Percentiles rank a stretch among this genome's conserved stretches.
phyloP scores from a whole-genome alignment of 2,329 filamentous ascomycete species.

The Talaromyces amestolkiae region DNA sequence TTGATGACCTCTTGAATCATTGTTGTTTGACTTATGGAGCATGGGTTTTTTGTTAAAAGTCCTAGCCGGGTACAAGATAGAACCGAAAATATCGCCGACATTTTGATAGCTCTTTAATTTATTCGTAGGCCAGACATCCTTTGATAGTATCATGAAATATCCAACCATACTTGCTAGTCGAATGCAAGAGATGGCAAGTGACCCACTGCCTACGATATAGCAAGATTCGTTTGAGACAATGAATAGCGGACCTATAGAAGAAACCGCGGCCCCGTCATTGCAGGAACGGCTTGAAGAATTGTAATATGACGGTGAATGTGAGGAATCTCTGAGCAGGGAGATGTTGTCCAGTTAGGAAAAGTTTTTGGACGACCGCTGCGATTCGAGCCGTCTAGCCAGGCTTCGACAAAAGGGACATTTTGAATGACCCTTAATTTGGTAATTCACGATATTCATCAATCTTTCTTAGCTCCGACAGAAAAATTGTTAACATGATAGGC shows the following conservation, averaged over 20 bases:
- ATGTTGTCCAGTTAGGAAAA: conserved; percentile 26
- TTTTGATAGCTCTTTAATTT: conserved; percentile 39
- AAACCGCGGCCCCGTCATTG: conserved; percentile 25
- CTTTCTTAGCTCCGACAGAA: neutral
- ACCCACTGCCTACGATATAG: conserved; percentile 39
- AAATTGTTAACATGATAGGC: no score
- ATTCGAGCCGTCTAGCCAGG: conserved; percentile 30
- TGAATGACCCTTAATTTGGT: conserved; percentile 26
- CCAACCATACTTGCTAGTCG: conserved; percentile 33
- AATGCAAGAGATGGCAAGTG: conserved; percentile 37
- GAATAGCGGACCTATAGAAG: conserved; percentile 20
- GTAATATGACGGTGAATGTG: conserved; percentile 36
- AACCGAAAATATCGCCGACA: conserved; percentile 19
- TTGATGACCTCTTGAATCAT: conserved; percentile 36
- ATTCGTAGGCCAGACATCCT: conserved; percentile 38
- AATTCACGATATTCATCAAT: neutral
- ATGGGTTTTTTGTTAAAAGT: conserved; percentile 37
- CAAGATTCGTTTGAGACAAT: conserved; percentile 29
- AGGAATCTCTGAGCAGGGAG: conserved; percentile 25
- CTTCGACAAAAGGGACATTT: conserved; percentile 27
- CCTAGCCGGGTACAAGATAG: conserved; percentile 4
- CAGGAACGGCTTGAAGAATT: conserved; percentile 40
- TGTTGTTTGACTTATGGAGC: conserved; percentile 42
- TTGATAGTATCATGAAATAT: conserved; percentile 38
- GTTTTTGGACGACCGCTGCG: conserved; percentile 27